A percentile compares a stretch with the other conserved stretches of the same genome.
phyloP scores from a whole-genome alignment of 352 stramenopile genomes.

The Phytophthora pini region DNA sequence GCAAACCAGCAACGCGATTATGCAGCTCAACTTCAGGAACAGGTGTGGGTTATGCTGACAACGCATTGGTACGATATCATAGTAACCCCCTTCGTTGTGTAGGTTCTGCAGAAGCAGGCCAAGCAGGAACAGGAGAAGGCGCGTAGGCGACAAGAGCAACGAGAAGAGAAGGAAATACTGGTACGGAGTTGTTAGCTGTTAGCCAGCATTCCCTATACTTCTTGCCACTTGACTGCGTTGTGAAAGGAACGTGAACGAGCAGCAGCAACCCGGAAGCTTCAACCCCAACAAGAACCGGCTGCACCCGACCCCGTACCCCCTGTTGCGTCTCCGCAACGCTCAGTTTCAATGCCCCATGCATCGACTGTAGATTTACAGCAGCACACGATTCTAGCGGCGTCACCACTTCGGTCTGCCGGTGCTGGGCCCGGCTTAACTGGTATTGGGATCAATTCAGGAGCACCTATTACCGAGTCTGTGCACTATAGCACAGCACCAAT shows the following conservation, averaged over 20 bases:
- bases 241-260: slow-evolving; percentile 22
- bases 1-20: slow-evolving; percentile 67
- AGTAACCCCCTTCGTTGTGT: background rate
- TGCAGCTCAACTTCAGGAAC: slow-evolving; percentile 69
- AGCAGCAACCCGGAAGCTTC: slow-evolving; percentile 19
- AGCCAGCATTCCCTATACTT: background rate
- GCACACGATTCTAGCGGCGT: background rate
- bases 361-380: slow-evolving; percentile 6
- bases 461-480: background rate
- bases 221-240: background rate
- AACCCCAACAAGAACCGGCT: slow-evolving; percentile 19
- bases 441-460: background rate
- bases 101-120: slow-evolving; percentile 60
- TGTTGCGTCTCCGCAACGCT: slow-evolving; percentile 4
- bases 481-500: background rate
- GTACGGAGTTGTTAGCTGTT: slow-evolving; percentile 15
- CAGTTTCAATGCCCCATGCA: slow-evolving; percentile 1
- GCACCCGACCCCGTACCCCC: background rate
- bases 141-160: slow-evolving; percentile 52
- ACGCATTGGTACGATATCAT: background rate
- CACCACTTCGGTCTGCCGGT: slow-evolving; percentile 5
- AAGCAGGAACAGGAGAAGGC: slow-evolving; percentile 49
- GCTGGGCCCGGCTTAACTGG: background rate
- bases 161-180: slow-evolving; percentile 52
- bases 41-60: slow-evolving; percentile 31